Evolutionary conservation across 2,329 filamentous ascomycete species (phyloP).

Genomic region (Sporothrix brasiliensis): DNA sequence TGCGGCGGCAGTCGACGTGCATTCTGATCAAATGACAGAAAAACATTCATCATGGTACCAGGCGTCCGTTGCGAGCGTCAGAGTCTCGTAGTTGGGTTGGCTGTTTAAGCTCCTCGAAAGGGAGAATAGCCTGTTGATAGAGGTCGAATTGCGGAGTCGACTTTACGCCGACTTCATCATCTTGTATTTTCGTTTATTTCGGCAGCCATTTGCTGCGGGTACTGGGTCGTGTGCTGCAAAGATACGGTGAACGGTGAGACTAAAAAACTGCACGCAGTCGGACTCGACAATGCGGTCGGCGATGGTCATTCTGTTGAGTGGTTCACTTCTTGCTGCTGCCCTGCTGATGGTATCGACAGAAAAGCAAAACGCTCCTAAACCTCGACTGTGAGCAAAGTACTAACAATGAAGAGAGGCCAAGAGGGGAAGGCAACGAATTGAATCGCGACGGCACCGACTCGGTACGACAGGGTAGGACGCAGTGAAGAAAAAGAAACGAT

Average conservation of each 20-base stretch:
- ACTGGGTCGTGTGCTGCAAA: neutral
- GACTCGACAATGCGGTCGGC: neutral
- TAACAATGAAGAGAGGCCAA: neutral
- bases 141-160: neutral
- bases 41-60: constrained; percentile 8
- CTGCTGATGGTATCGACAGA: neutral
- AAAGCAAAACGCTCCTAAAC: neutral
- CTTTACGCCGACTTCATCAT: neutral
- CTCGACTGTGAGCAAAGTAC: neutral
- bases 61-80: neutral
- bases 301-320: neutral
- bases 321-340: neutral
- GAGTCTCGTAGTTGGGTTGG: neutral
- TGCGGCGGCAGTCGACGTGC: constrained; percentile 12
- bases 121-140: neutral
- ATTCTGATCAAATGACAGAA: too few species aligned
- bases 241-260: neutral
- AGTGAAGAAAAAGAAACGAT: neutral
- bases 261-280: neutral
- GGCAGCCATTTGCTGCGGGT: neutral
- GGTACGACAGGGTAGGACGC: too few species aligned
- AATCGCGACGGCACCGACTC: neutral
- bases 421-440: constrained; percentile 1
- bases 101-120: neutral
- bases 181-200: neutral